Base-by-base conservation (phyloP, 2,329 filamentous ascomycete genomes). In the Dactylella cylindrospora region DNA sequence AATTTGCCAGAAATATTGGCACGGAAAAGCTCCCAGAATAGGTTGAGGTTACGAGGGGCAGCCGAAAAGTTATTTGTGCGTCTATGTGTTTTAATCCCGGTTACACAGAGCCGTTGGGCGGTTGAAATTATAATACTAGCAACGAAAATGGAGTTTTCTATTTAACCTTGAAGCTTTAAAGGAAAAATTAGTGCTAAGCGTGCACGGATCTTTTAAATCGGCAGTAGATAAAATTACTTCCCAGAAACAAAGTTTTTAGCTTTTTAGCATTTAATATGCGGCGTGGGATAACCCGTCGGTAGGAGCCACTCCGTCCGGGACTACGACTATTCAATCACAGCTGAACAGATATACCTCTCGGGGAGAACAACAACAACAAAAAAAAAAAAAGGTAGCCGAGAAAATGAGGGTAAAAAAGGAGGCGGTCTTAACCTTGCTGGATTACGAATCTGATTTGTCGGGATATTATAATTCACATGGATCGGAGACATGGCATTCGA, bases 241-340 rank as follows among this genome's bases (percentile, higher is more conserved):
- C n/a, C n/a, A n/a, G n/a, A n/a, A n/a, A n/a, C n/a, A n/a, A n/a
- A n/a, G n/a, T 32, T 31, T 29, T 26, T 54, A 54, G 25, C 49
- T 54, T 41, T 44, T 62, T n/a, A n/a, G n/a, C n/a, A n/a, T n/a
- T 62, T 50, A 62, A 50, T 62, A 53, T 62, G 57, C 57, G 57
- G 57, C 38, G 49, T 43, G 32, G 49, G 35, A 54, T 45, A 54
- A 43, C 43, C 57, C 57, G 57, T 49, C 57, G 57, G 57, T 31
- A 62, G 57, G 57, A 62, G 31, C 41, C 49, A 62, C 45, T 62
- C 49, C 57, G 36, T 62, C 57, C 57, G 57, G 57, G 36, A 41
- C 22, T 15, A 20, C 28, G 36, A 45, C 19, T 39, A 7, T n/a
- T 39, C 31, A 9, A 10, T 23, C 17, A 20, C 17, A 28, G 25